A percentile compares a stretch with the other conserved stretches of the same genome.
phyloP scores from a whole-genome alignment of 1,284 basidiomycete genomes.

The Anthracocystis walkeri region DNA sequence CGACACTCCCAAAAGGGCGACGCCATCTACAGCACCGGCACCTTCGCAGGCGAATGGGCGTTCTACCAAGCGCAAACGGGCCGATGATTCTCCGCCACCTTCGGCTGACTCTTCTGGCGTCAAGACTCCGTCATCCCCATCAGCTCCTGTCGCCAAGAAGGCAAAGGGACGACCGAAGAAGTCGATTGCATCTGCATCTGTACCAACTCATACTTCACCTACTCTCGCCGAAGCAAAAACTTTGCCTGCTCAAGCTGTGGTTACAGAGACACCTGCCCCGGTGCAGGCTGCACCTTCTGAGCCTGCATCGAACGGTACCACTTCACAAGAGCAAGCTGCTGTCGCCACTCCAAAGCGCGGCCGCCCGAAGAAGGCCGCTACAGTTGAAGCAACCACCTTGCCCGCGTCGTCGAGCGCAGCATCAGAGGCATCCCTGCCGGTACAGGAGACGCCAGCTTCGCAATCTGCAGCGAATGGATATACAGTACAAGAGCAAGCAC shows the following conservation, averaged over 20 bases:
- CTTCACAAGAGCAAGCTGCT: not conserved
- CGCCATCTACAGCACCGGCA: not conserved
- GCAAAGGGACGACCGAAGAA: slow-evolving; percentile 4
- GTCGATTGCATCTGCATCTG: slow-evolving; percentile 1
- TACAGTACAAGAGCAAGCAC: not conserved
- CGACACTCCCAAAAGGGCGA: not conserved
- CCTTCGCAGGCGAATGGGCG: slow-evolving; percentile 4
- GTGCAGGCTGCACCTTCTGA: not conserved
- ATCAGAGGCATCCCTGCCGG: not conserved
- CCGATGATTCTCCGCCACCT: slow-evolving; percentile 19
- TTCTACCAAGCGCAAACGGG: slow-evolving; percentile 30
- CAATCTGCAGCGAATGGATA: slow-evolving; percentile 3
- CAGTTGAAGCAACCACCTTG: too few relatives aligned
- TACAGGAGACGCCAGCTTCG: not conserved
- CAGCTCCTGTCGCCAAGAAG: slow-evolving; percentile 24
- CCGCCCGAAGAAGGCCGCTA: slow-evolving; percentile 13
- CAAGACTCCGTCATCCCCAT: slow-evolving; percentile 13
- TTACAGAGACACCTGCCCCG: too few relatives aligned
- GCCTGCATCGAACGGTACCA: not conserved
- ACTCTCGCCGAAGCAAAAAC: not conserved
- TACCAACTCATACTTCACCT: not conserved
- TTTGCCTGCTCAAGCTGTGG: not conserved
- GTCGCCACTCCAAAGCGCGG: slow-evolving; percentile 18
- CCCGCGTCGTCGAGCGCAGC: not conserved
- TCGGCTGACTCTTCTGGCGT: not conserved